phyloP scores from a whole-genome alignment of 768 basidiomycete genomes.

The Psilocybe cubensis region DNA sequence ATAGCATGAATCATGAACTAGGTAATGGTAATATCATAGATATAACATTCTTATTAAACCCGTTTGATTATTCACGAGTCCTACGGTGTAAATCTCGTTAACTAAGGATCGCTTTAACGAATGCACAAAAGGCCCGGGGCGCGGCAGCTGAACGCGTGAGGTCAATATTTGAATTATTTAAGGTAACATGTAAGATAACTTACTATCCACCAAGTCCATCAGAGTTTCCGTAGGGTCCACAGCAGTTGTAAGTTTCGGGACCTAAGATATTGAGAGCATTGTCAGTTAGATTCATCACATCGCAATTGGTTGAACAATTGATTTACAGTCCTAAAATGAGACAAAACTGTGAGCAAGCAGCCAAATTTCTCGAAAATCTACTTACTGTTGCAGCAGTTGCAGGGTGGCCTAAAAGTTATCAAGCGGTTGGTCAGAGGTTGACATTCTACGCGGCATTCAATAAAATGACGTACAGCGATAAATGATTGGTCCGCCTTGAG shows the following conservation, averaged over 20 bases:
- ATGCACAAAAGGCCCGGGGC: constrained; percentile 19
- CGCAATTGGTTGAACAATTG: too few species aligned
- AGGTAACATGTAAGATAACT: background rate
- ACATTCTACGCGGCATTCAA: background rate
- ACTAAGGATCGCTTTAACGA: background rate
- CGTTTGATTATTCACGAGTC: too few species aligned
- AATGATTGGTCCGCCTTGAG: constrained; percentile 14
- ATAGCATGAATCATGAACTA: too few species aligned
- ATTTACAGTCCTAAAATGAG: constrained; percentile 20
- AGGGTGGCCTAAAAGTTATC: constrained; percentile 13
- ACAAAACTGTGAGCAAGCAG: background rate
- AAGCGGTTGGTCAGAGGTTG: background rate
- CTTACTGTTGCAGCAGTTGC: constrained; percentile 10
- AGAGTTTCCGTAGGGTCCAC: constrained; percentile 16
- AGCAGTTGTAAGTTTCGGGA: constrained; percentile 19
- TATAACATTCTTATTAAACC: too few species aligned
- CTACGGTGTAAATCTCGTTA: background rate
- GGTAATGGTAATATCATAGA: too few species aligned
- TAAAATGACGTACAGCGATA: constrained; percentile 17
- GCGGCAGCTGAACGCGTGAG: constrained; percentile 24
- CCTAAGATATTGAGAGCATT: too few species aligned
- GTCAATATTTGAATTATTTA: too few species aligned
- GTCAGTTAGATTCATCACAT: too few species aligned
- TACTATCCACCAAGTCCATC: constrained; percentile 19
- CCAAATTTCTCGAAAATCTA: background rate